phyloP scores from a whole-genome alignment of 2,329 filamentous ascomycete species.

The Penicillium polonicum region DNA sequence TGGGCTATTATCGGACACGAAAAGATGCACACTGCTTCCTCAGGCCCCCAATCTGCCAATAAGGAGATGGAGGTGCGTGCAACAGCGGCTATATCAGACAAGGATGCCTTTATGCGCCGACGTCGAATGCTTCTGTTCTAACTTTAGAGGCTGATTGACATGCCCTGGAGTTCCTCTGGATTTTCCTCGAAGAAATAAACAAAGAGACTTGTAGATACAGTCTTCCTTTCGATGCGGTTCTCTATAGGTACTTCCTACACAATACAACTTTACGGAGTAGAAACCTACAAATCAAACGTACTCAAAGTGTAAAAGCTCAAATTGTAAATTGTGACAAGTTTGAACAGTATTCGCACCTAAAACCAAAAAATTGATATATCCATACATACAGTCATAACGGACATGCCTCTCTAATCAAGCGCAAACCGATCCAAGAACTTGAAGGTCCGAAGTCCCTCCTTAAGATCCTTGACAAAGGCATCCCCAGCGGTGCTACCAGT shows the following conservation, averaged over 20 bases:
- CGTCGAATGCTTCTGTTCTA: background rate
- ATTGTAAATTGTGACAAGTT: background rate
- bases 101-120: constrained; percentile 12
- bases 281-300: background rate
- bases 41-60: background rate
- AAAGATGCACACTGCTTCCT: background rate
- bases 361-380: background rate
- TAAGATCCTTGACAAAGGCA: constrained; percentile 48
- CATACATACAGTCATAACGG: background rate
- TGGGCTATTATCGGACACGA: constrained; percentile 44
- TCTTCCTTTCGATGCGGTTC: background rate
- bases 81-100: constrained; percentile 8
- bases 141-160: constrained; percentile 1
- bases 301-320: background rate
- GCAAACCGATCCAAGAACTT: constrained; percentile 66
- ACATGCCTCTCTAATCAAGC: constrained; percentile 23
- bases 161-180: background rate
- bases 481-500: constrained; percentile 33
- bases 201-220: background rate
- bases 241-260: background rate
- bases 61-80: constrained; percentile 17
- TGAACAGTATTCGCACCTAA: background rate
- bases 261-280: background rate
- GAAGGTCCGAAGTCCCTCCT: constrained; percentile 61
- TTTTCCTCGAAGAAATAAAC: no score